These are phyloP conservation scores for Capsella bursapastoris DNA, from an alignment of 345 rosid species.

Conservation along the genomic window DNA sequence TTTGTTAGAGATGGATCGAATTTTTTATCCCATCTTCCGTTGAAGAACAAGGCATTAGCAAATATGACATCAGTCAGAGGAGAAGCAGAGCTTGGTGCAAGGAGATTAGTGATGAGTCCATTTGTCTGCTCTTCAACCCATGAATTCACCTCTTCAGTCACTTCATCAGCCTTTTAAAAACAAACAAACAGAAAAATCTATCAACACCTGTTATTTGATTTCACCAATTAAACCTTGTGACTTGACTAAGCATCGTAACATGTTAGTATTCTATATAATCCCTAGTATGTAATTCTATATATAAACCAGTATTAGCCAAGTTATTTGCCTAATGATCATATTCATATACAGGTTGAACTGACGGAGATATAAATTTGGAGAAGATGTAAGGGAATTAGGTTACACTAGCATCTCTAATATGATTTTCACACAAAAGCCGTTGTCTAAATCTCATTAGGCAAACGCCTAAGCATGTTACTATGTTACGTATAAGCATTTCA, in stretches of 20 bases:
- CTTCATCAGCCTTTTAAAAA: constrained; percentile 61
- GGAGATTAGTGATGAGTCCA: constrained; percentile 37
- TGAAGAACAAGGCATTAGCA: constrained; percentile 35
- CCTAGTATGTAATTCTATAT: background rate
- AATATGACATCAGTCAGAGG: constrained; percentile 23
- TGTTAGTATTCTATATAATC: background rate
- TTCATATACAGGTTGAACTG: background rate
- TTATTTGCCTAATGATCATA: background rate
- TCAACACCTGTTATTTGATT: background rate
- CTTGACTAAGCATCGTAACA: background rate
- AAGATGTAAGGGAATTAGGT: background rate
- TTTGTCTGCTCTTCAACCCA: constrained; percentile 60
- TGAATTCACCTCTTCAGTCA: constrained; percentile 53
- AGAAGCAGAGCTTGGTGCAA: background rate
- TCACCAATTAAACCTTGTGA: background rate
- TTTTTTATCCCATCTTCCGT: constrained; percentile 22
- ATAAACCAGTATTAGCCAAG: background rate
- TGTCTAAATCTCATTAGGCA: background rate
- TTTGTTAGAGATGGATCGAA: constrained; percentile 11
- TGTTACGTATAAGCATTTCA: too few relatives aligned
- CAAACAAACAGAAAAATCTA: background rate
- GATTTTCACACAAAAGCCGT: background rate
- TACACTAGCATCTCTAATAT: background rate
- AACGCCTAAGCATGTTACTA: background rate
- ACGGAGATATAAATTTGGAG: background rate